Conservation (phyloP, 768 basidiomycete species). For the Kwoniella shandongensis region DNA sequence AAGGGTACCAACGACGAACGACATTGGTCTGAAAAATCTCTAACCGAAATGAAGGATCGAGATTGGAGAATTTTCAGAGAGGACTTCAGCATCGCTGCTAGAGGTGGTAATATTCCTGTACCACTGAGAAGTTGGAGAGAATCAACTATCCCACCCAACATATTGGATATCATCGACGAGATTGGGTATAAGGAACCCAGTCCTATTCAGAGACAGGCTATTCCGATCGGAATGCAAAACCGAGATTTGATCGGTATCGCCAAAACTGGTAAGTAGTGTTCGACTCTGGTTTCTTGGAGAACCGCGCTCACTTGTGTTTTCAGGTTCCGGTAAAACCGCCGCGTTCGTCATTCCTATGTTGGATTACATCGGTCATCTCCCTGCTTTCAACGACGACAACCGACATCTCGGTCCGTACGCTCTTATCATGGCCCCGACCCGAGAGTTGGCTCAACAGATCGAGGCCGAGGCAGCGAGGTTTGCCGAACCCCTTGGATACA, state of each 20-base stretch:
- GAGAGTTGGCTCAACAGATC: constrained; percentile 96
- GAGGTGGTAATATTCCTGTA: constrained; percentile 93
- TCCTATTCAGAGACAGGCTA: constrained; percentile 95
- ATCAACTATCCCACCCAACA: constrained; percentile 72
- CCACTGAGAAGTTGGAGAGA: constrained; percentile 91
- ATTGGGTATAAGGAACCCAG: constrained; percentile 98
- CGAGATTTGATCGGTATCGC: constrained; percentile 98
- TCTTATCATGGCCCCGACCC: constrained; percentile 91
- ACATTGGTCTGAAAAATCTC: constrained; percentile 94
- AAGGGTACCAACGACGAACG: constrained; percentile 85
- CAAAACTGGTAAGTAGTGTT: constrained; percentile 76
- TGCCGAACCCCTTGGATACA: constrained; percentile 82
- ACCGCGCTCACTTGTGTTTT: background rate
- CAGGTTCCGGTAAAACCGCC: constrained; percentile 97
- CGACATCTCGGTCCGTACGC: constrained; percentile 92
- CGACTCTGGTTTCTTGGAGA: background rate
- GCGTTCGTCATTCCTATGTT: constrained; percentile 99
- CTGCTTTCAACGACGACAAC: constrained; percentile 85
- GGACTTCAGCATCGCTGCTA: constrained; percentile 92
- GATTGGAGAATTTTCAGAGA: constrained; percentile 99
- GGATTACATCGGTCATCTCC: constrained; percentile 82
- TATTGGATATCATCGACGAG: constrained; percentile 79
- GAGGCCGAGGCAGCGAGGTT: constrained; percentile 91
- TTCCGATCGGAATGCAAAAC: constrained; percentile 96
- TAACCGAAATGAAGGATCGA: constrained; percentile 90